Evolutionary conservation across 2,329 filamentous ascomycete species (phyloP).

Genomic region (Ceratocystis colombiana): DNA sequence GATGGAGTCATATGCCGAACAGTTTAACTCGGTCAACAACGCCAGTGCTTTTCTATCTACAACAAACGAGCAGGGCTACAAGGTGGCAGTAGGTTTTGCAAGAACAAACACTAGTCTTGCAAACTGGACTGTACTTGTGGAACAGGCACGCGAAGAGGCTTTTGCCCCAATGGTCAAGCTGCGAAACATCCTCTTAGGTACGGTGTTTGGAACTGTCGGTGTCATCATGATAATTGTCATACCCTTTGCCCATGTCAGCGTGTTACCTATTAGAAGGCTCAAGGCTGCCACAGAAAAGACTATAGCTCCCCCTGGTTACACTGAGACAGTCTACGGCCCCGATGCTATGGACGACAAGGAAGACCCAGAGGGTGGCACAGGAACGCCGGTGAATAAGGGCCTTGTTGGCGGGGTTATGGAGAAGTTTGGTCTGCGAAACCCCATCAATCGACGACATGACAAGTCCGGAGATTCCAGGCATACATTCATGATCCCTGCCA

Average conservation of each 20-base stretch:
- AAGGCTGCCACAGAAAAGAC: slow-evolving; percentile 66
- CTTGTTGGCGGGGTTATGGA: slow-evolving; percentile 25
- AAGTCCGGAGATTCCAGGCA: slow-evolving; percentile 36
- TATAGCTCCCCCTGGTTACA: slow-evolving; percentile 54
- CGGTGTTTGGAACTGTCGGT: slow-evolving; percentile 73
- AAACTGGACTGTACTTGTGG: slow-evolving; percentile 74
- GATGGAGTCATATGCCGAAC: slow-evolving; percentile 46
- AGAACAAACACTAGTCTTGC: slow-evolving; percentile 57
- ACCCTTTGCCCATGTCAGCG: slow-evolving; percentile 71
- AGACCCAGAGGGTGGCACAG: slow-evolving; percentile 14
- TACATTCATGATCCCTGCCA: slow-evolving; percentile 73
- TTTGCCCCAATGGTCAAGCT: slow-evolving; percentile 64
- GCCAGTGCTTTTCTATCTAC: slow-evolving; percentile 60
- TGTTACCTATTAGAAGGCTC: slow-evolving; percentile 66
- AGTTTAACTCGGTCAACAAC: slow-evolving; percentile 48
- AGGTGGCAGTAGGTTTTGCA: slow-evolving; percentile 72
- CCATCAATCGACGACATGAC: slow-evolving; percentile 30
- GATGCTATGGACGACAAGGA: background rate
- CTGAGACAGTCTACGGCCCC: slow-evolving; percentile 38
- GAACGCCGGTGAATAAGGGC: slow-evolving; percentile 1
- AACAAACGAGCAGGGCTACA: slow-evolving; percentile 57
- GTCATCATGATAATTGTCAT: slow-evolving; percentile 61
- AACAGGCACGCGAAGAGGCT: slow-evolving; percentile 64
- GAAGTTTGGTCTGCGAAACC: slow-evolving; percentile 25
- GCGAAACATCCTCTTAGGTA: slow-evolving; percentile 70